A percentile compares a stretch with the other conserved stretches of the same genome.
These are phyloP conservation scores for Botrytis medusae DNA, from an alignment of 2,329 filamentous ascomycete species.

Conservation along the genomic window DNA sequence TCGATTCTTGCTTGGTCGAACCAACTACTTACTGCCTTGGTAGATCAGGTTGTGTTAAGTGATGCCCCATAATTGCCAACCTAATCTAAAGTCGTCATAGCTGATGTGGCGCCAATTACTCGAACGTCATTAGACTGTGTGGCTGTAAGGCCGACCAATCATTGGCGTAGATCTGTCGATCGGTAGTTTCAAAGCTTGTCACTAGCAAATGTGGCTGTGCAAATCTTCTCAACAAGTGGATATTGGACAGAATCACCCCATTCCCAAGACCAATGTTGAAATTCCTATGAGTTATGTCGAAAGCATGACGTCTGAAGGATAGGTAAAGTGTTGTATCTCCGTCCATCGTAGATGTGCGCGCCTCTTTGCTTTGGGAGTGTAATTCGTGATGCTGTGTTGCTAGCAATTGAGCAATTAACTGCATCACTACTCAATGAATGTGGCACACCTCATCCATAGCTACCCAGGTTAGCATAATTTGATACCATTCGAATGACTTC, in stretches of 20 bases:
- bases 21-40: not conserved
- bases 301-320: conserved; percentile 5
- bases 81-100: conserved; percentile 20
- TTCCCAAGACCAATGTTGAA: not conserved
- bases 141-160: conserved; percentile 16
- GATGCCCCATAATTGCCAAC: not conserved
- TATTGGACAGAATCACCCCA: not conserved
- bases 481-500: not conserved
- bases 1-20: not conserved
- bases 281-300: not conserved
- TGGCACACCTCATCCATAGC: not conserved
- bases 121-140: not conserved
- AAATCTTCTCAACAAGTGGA: not conserved
- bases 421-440: not conserved
- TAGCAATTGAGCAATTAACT: not conserved
- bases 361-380: not conserved
- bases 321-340: not conserved
- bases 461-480: not conserved
- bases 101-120: not conserved
- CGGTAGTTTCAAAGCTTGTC: not conserved
- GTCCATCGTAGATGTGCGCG: not conserved
- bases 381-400: not conserved
- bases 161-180: not conserved
- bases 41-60: not conserved
- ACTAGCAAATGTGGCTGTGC: not conserved